Evolutionary conservation across 169 alveolate species (phyloP).

Genomic region (Babesia ovata): DNA sequence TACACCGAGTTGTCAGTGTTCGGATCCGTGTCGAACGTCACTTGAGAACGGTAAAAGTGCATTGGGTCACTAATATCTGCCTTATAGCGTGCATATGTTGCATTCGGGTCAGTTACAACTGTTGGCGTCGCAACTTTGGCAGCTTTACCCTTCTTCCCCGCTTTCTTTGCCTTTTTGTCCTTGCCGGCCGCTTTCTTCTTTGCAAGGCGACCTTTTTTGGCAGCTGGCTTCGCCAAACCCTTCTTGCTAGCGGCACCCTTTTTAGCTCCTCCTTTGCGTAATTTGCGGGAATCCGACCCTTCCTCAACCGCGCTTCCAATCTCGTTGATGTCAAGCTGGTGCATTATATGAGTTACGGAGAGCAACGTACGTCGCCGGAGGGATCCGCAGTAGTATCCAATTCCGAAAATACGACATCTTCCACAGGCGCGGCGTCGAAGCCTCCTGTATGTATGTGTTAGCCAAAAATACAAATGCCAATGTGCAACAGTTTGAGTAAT

Average conservation of each 20-base stretch:
- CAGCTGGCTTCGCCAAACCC: not conserved
- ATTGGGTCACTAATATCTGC: constrained; percentile 12
- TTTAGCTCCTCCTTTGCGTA: not conserved
- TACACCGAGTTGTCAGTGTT: constrained; percentile 1
- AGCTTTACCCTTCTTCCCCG: not conserved
- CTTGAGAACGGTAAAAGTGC: constrained; percentile 32
- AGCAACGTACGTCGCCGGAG: not conserved
- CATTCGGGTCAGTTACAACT: not conserved
- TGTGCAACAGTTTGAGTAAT: too few species aligned
- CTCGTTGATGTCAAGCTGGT: not conserved
- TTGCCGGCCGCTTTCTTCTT: not conserved
- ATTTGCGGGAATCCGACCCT: not conserved
- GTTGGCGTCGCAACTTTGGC: not conserved
- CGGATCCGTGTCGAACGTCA: not conserved
- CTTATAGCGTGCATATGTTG: constrained; percentile 7
- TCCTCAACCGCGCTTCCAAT: not conserved
- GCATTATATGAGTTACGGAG: not conserved
- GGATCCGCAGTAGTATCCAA: too few species aligned
- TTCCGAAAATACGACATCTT: too few species aligned
- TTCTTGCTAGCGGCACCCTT: not conserved
- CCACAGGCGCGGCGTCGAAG: too few species aligned
- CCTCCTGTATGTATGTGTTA: too few species aligned
- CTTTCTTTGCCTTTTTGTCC: constrained; percentile 3
- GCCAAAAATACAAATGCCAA: too few species aligned
- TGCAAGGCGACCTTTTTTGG: not conserved